Evolutionary conservation across 2,329 filamentous ascomycete genomes (phyloP).

Genomic region (Microdochium paspali): DNA sequence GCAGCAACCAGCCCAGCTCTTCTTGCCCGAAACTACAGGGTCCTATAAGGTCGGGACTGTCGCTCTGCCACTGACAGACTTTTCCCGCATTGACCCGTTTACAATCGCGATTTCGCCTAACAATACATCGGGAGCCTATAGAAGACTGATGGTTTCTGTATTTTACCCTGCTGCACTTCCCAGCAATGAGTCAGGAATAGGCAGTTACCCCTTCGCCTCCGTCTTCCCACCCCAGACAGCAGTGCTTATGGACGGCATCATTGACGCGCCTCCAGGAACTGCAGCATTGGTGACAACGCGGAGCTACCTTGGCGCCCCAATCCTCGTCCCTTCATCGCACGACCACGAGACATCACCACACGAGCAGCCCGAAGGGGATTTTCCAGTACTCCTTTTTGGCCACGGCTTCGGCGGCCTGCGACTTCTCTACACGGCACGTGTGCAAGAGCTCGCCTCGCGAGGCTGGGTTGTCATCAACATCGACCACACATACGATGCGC

Average conservation of each 20-base stretch:
- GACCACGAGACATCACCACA: too few relatives aligned
- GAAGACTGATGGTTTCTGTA: slow-evolving; percentile 13
- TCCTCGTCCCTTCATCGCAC: background rate
- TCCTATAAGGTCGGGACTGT: slow-evolving; percentile 12
- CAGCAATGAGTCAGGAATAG: background rate
- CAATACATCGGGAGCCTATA: background rate
- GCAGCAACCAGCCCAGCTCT: background rate
- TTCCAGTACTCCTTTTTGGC: slow-evolving; percentile 28
- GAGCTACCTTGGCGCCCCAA: slow-evolving; percentile 2
- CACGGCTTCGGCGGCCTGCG: slow-evolving; percentile 33
- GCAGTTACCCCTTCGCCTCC: background rate
- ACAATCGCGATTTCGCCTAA: slow-evolving; percentile 6
- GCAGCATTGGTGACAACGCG: slow-evolving; percentile 7
- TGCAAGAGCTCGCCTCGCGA: slow-evolving; percentile 32
- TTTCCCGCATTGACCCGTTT: slow-evolving; percentile 9
- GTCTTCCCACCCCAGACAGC: slow-evolving; percentile 1
- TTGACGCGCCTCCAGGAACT: slow-evolving; percentile 10
- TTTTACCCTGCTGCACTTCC: slow-evolving; percentile 13
- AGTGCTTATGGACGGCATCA: slow-evolving; percentile 3
- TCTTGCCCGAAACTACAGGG: slow-evolving; percentile 8
- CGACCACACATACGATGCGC: slow-evolving; percentile 37
- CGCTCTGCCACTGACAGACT: slow-evolving; percentile 12
- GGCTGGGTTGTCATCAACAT: slow-evolving; percentile 36
- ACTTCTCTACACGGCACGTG: slow-evolving; percentile 30
- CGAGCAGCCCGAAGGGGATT: background rate